These are phyloP conservation scores for Fraxinus greggii DNA, from an alignment of 305 asterid species.

Conservation along the genomic window DNA sequence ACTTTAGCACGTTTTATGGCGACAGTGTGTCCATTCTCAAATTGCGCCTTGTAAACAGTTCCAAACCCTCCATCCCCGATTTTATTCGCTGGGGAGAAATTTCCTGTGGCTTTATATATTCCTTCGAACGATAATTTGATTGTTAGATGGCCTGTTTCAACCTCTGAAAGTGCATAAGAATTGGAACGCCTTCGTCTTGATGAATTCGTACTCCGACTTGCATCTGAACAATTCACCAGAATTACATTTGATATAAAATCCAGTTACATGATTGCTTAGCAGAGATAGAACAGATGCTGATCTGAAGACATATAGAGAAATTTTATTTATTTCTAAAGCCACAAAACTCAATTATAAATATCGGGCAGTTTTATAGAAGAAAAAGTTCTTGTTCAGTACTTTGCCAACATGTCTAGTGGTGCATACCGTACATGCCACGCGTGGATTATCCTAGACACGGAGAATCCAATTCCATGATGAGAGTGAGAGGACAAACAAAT, in stretches of 20 bases:
- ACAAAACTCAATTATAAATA: too few species aligned
- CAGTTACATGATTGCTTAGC: background rate
- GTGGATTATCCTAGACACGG: too few species aligned
- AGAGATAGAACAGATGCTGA: background rate
- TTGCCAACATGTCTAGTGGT: too few species aligned
- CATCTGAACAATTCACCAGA: constrained; percentile 22
- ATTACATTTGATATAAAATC: background rate
- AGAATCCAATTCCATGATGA: too few species aligned
- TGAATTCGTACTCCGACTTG: constrained; percentile 32
- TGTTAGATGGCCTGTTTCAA: constrained; percentile 16
- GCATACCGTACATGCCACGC: too few species aligned
- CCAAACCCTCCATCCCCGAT: constrained; percentile 66
- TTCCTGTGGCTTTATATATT: constrained; percentile 43
- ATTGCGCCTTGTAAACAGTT: constrained; percentile 48
- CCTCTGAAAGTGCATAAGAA: constrained; percentile 35
- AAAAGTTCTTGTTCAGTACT: too few species aligned
- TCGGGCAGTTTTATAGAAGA: too few species aligned
- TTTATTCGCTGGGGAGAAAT: constrained; percentile 46
- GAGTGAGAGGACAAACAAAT: too few species aligned
- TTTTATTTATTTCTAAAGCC: too few species aligned
- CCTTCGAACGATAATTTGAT: constrained; percentile 36
- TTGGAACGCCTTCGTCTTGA: constrained; percentile 25
- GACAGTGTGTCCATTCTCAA: constrained; percentile 42
- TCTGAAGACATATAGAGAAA: background rate
- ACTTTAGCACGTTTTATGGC: constrained; percentile 65